A percentile compares a stretch with the other conserved stretches of the same genome.
Evolutionary conservation across 768 basidiomycete species (phyloP).

Genomic region (Pleurotus tuoliensis): DNA sequence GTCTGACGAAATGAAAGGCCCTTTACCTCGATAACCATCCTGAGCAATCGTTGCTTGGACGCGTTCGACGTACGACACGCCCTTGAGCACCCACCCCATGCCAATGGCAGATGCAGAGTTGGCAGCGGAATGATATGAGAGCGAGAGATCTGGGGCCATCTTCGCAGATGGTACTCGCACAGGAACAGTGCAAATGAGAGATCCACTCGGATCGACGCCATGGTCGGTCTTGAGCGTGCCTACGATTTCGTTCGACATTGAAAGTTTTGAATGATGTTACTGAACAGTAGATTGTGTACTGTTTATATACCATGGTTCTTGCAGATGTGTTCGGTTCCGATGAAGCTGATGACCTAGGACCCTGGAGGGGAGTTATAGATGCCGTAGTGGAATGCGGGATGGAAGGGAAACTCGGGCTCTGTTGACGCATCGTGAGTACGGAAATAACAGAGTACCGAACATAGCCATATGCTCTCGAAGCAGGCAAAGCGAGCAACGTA

Average conservation of each 20-base stretch:
- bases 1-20: neutral
- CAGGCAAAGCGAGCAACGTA: no score
- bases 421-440: no score
- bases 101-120: slow-evolving; percentile 8
- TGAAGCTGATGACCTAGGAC: no score
- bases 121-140: slow-evolving; percentile 12
- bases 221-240: slow-evolving; percentile 11
- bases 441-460: no score
- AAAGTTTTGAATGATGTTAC: no score
- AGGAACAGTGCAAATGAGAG: slow-evolving; percentile 6
- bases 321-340: no score
- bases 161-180: slow-evolving; percentile 9
- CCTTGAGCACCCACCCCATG: slow-evolving; percentile 10
- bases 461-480: no score
- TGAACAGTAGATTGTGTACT: no score
- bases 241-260: slow-evolving; percentile 7
- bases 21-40: slow-evolving; percentile 10
- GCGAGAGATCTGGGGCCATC: slow-evolving; percentile 10
- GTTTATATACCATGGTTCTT: no score
- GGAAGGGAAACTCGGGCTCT: no score
- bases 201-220: slow-evolving; percentile 10
- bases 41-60: slow-evolving; percentile 9
- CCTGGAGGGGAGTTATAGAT: no score
- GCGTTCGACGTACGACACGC: slow-evolving; percentile 8
- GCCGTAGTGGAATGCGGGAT: no score